Evolutionary conservation across 768 basidiomycete species (phyloP), one percentile per base, ranked within the genome.

Genomic region (Rhodotorula graminis): DNA sequence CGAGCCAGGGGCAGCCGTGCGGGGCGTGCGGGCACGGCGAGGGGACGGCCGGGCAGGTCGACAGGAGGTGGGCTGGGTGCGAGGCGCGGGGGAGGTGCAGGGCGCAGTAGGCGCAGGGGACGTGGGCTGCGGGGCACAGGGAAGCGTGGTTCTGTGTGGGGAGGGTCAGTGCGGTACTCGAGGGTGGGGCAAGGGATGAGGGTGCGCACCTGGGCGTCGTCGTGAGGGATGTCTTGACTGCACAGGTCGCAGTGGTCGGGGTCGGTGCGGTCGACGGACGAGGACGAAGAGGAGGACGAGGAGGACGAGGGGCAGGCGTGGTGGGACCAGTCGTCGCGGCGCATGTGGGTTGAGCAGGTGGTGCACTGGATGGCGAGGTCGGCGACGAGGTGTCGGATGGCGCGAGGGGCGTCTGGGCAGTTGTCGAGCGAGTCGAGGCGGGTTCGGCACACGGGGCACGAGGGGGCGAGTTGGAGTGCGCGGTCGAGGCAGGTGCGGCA

Each of bases 361-460:
- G 2, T 21, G 60, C 44, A 61, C 25, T 10, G n/a, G 44, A 61
- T 42, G 40, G 15, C 37, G 42, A 61, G 44, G 40, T 61, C n/a
- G 25, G 25, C 60, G 23, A 42, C 25, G 46, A 74, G 31, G 19
- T 74, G 61, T 27, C 42, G 29, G 2, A 74, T 46, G 29, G 65
- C 62, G 33, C 69, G 37, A 11, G 69, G 73, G 4, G 65, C 65
- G 1, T 33, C 18, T 21, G 44, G n/a, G 33, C 69, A 47, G 14
- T 33, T 46, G 25, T 56, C 25, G 9, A 31, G 10, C 2, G 46
- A 37, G 31, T 10, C 10, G 27, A 74, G 53, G 6, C 57, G 65
- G 7, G 42, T 15, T n/a, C 69, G 64, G 58, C 67, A 65, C 33
- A 74, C 55, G 25, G 73, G 73, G 53, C 73, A 74, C 18, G 61